These are phyloP conservation scores for Garcia nutans DNA, from an alignment of 345 rosid genomes.

Conservation along the genomic window DNA sequence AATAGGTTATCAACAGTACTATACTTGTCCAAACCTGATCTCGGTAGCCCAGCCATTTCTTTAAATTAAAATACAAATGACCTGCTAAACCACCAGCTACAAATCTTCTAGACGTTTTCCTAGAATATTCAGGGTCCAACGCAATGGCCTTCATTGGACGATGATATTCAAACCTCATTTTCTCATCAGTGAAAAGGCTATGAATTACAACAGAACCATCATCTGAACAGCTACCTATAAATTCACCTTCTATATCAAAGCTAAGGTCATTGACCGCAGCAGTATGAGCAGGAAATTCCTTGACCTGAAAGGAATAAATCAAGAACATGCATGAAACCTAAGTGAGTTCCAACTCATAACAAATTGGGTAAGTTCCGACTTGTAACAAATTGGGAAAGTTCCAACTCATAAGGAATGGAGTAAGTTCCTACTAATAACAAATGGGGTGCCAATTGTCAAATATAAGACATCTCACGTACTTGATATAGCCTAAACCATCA, in stretches of 20 bases:
- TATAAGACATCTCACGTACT: constrained; percentile 1
- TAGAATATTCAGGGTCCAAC: constrained; percentile 82
- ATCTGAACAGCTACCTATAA: constrained; percentile 95
- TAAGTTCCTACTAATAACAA: no score
- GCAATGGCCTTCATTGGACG: constrained; percentile 98
- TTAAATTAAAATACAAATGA: constrained; percentile 73
- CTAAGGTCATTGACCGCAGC: constrained; percentile 93
- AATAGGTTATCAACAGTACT: not conserved
- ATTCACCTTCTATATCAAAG: constrained; percentile 92
- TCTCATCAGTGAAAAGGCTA: constrained; percentile 95
- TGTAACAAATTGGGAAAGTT: no score
- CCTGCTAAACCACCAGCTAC: constrained; percentile 99
- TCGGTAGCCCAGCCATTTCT: constrained; percentile 84
- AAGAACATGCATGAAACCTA: constrained; percentile 8
- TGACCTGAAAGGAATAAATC: constrained; percentile 52
- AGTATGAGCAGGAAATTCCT: constrained; percentile 69
- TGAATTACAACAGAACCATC: constrained; percentile 90
- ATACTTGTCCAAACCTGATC: constrained; percentile 71
- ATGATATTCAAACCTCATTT: constrained; percentile 84
- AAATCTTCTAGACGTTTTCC: constrained; percentile 71
- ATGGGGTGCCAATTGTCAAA: not conserved
- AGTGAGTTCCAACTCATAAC: not conserved
- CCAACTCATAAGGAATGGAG: no score
- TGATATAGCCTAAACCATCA: not conserved
- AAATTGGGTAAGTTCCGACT: not conserved